phyloP scores from a whole-genome alignment of 768 basidiomycete species.

The Auriculariales sp. region DNA sequence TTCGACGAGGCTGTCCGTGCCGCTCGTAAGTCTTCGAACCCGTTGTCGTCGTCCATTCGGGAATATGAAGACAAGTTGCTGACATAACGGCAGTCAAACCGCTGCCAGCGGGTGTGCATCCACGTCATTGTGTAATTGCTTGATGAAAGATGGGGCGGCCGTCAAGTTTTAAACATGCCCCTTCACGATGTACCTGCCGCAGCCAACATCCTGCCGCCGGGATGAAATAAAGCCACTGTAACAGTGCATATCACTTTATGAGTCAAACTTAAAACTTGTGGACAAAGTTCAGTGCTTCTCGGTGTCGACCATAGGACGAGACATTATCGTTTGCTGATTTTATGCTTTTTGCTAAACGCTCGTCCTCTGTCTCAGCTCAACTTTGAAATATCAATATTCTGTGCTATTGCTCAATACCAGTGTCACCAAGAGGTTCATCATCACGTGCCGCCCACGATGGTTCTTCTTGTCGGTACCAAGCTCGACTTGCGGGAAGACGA shows the following conservation, averaged over 20 bases:
- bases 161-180: too few species aligned
- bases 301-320: too few species aligned
- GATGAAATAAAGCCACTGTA: too few species aligned
- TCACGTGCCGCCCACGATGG: conserved; percentile 29
- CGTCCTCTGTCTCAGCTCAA: not conserved
- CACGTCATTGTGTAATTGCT: conserved; percentile 54
- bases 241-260: too few species aligned
- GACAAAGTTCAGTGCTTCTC: too few species aligned
- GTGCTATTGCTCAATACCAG: conserved; percentile 30
- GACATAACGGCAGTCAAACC: conserved; percentile 60
- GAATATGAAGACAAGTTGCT: not conserved
- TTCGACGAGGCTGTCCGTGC: conserved; percentile 98
- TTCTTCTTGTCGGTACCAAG: conserved; percentile 29
- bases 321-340: not conserved
- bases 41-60: not conserved
- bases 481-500: too few species aligned
- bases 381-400: not conserved
- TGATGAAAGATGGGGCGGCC: too few species aligned
- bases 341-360: not conserved
- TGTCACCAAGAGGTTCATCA: conserved; percentile 34
- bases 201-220: too few species aligned
- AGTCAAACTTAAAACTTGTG: too few species aligned
- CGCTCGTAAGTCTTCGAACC: conserved; percentile 58
- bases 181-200: too few species aligned
- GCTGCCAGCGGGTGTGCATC: conserved; percentile 39